Evolutionary conservation across 306 rosid genomes (phyloP), one percentile per base, ranked within the genome.

Genomic region (Glycine tomentella): DNA sequence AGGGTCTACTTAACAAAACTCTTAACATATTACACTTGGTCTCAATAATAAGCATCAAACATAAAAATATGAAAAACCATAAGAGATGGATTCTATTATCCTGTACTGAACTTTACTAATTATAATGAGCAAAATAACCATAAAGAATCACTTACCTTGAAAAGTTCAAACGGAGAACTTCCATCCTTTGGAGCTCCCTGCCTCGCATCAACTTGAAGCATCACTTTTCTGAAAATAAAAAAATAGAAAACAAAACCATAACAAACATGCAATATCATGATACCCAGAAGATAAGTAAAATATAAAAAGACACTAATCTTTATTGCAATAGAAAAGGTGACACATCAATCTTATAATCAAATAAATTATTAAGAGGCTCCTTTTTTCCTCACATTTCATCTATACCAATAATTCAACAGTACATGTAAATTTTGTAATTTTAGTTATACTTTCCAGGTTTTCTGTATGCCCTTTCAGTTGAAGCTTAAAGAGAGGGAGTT

Each of bases 161-260:
- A 88, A 69, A 85, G 96, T 90, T 96, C 99, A 80, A 92, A 88
- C 67, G 90, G 84, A 83, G 99, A 89, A 56, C 72, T 92, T 79
- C 99, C 99, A 69, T 96, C 98, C 86, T 87, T 96, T 20, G 97
- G 97, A 70, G 93, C 87, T 76, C 91, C 99, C 85, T 93, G 99
- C 81, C 75, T 96, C 36, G 99, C 98, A 89, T 96, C 98, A 76
- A 96, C 90, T 8, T 82, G 90, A 83, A 96, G 90, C 98, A 96
- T 88, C 82, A 92, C 87, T 81, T 90, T 87, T 82, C 99, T 96
- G 71, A 20, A 20, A 20, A 20, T 20, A 20, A 20, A 20, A 20
- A 20, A 20, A 20, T 1, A 20, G 8, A 38, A 12, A 69, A 13
- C 5, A 42, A 42, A 36, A 17, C 9, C 11, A 46, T 46, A 56